Evolutionary conservation across 345 rosid species (phyloP), one percentile per base, ranked within the genome.

Genomic region (Pseudoturritis turrita): DNA sequence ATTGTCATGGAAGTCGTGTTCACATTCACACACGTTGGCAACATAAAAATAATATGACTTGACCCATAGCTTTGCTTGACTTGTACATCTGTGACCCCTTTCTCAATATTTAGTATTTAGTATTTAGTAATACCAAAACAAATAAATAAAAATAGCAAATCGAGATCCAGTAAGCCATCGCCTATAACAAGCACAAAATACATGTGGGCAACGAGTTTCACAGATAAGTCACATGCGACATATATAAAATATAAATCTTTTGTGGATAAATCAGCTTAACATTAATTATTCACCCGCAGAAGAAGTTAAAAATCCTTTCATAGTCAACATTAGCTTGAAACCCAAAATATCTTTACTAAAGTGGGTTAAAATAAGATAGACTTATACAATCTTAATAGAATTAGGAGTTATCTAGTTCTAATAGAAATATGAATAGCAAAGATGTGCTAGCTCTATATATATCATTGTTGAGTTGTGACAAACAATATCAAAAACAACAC

Each of bases 121-220:
- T 25, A 25, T 25, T n/a, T n/a, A n/a, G n/a, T n/a, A n/a, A n/a
- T n/a, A n/a, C n/a, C n/a, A n/a, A 29, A 44, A 6, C 8, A 4
- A 10, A 4, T 4, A 17, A 0, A 15, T 6, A 0, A 11, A 37
- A 21, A 33, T 14, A 14, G n/a, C 14, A 21, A 36, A 22, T 49
- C 31, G 15, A 64, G 45, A 47, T 64, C 55, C 11, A 47, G 41
- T 31, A 10, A 17, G n/a, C n/a, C 3, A 35, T 26, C 19, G 41
- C 54, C 29, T 10, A 41, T 4, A 61, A 53, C 62, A 53, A 43
- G 56, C 3, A 54, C 54, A 73, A 73, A 26, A 21, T 29, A 65
- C 77, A 74, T 47, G 67, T 47, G 77, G n/a, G 61, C 45, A 65
- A 39, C 44, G 61, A 35, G 65, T 65, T 73, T 49, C 67, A 28